Evolutionary conservation across 495 filamentous ascomycete genomes (phyloP), one percentile per base, ranked within the genome.

Genomic region (Hypomontagnella submonticulosa): DNA sequence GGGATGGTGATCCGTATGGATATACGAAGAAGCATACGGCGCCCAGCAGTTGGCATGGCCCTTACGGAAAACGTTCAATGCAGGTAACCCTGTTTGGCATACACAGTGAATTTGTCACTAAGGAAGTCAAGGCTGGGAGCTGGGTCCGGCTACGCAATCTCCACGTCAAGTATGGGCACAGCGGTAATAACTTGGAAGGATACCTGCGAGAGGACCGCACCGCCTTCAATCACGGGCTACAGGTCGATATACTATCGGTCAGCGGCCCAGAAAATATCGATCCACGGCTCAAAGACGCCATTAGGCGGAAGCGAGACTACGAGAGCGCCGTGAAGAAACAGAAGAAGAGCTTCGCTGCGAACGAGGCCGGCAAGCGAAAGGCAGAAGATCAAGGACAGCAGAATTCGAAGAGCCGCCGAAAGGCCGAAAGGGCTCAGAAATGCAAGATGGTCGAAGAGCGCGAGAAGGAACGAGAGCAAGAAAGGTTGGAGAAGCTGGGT

Each of bases 121-220:
- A 77, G 1, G 72, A 87, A 7, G 76, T 96, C 34, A 77, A 81
- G 2, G 77, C 80, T 33, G 84, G 84, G 1, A 74, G 86, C 18
- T 86, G 91, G 76, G 76, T 97, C 10, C 69, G 73, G 0, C 72
- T 99, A 7, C 80, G 79, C 32, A 96, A 97, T 71, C 85, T 94
- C 13, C 88, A 86, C 20, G 81, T 93, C 63, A 94, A 90, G 51
- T 73, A 74, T 30, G 81, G 82, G 44, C 72, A 75, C 42, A 76
- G 77, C 18, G 76, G 73, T 55, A 77, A 76, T 0, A 83, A 81
- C 34, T 74, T 97, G 0, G 94, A 97, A 71, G 95, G 90, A 10
- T 77, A 77, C 23, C 69, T 99, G 19, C 89, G 89, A 57, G 81
- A 81, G 47, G 92, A 95, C 68, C 77, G 76, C 10, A 66, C 53